Percentiles rank a stretch among this genome's conserved stretches.
phyloP scores from a whole-genome alignment of 1,139 yeast species.

The Debaryomyces singareniensis region DNA sequence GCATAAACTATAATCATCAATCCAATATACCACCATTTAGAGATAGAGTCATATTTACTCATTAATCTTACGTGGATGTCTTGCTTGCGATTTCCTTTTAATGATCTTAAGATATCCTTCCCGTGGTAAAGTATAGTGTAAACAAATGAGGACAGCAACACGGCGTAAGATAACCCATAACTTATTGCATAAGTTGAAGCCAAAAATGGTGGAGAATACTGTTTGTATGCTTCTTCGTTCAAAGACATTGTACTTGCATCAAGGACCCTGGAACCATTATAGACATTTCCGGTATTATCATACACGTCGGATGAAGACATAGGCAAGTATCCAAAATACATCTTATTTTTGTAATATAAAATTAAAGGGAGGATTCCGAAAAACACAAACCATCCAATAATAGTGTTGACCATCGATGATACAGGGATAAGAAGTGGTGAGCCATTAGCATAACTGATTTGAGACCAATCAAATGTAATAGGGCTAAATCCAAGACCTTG shows the following conservation, averaged over 20 bases:
- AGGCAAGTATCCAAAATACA: slow-evolving; percentile 49
- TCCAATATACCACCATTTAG: slow-evolving; percentile 33
- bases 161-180: slow-evolving; percentile 37
- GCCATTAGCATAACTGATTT: slow-evolving; percentile 24
- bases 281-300: slow-evolving; percentile 39
- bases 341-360: slow-evolving; percentile 45
- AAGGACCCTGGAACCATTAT: slow-evolving; percentile 30
- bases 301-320: slow-evolving; percentile 34
- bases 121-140: slow-evolving; percentile 35
- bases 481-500: slow-evolving; percentile 52
- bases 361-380: slow-evolving; percentile 39
- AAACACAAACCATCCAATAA: slow-evolving; percentile 22
- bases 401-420: slow-evolving; percentile 13
- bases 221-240: slow-evolving; percentile 20
- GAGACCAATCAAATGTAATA: slow-evolving; percentile 52
- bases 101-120: slow-evolving; percentile 22
- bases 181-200: slow-evolving; percentile 31
- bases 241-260: slow-evolving; percentile 7
- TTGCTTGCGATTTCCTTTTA: slow-evolving; percentile 19
- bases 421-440: slow-evolving; percentile 16
- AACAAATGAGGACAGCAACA: slow-evolving; percentile 30
- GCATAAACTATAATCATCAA: slow-evolving; percentile 23
- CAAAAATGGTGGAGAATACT: slow-evolving; percentile 29
- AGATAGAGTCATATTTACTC: slow-evolving; percentile 30
- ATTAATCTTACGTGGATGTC: slow-evolving; percentile 36